phyloP scores from a whole-genome alignment of 2,329 filamentous ascomycete species.

The Pyricularia sp. region DNA sequence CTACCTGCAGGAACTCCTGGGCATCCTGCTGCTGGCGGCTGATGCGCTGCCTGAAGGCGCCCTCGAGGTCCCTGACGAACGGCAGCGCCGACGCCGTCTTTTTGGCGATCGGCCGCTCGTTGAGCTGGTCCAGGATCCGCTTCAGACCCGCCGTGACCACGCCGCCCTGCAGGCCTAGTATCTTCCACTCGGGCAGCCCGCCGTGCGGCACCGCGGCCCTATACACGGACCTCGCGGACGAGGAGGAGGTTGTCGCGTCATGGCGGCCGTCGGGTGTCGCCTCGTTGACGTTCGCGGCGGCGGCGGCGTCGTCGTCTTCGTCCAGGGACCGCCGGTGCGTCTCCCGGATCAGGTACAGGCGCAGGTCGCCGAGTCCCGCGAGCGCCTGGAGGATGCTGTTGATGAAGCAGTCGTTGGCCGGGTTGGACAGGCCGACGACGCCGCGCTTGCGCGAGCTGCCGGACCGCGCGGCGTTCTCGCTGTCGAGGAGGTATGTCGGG shows the following conservation, averaged over 20 bases:
- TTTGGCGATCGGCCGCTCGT: constrained; percentile 85
- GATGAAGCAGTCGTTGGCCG: constrained; percentile 94
- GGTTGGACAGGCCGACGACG: constrained; percentile 80
- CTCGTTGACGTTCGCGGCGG: constrained; percentile 2
- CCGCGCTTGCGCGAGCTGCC: constrained; percentile 59
- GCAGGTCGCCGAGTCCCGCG: constrained; percentile 79
- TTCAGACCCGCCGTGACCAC: constrained; percentile 82
- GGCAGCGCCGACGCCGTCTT: constrained; percentile 86
- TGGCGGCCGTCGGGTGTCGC: neutral
- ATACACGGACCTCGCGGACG: neutral
- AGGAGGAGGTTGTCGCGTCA: constrained; percentile 1
- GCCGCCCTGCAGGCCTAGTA: constrained; percentile 65
- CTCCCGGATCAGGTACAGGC: constrained; percentile 86
- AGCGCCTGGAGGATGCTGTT: constrained; percentile 93
- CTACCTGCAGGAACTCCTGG: constrained; percentile 91
- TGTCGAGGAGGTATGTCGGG: constrained; percentile 93
- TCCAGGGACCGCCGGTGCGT: constrained; percentile 77
- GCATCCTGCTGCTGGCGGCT: constrained; percentile 95
- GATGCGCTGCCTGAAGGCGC: constrained; percentile 80
- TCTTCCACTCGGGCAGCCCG: constrained; percentile 46
- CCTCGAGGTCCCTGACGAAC: constrained; percentile 77
- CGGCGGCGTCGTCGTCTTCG: constrained; percentile 13
- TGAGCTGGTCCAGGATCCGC: constrained; percentile 83
- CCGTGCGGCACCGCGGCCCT: constrained; percentile 1
- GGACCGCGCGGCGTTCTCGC: constrained; percentile 40